Conservation (phyloP, 2,329 filamentous ascomycete species). For the Exophiala sp. region DNA sequence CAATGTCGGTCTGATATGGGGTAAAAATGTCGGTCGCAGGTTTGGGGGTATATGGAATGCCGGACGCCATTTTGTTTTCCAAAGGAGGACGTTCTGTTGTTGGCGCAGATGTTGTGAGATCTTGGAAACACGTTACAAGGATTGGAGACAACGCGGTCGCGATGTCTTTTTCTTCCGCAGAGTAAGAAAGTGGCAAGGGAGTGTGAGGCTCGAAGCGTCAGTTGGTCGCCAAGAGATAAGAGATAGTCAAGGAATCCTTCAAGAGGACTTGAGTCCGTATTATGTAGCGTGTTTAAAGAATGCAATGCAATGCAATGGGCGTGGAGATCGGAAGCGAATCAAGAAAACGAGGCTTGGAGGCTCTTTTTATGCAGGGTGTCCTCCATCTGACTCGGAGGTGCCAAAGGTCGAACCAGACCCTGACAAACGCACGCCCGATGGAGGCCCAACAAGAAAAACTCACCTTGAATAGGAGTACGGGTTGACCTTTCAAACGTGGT, state of each 20-base stretch:
- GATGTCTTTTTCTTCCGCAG: background rate
- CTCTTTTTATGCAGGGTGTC: slow-evolving; percentile 15
- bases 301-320: slow-evolving; percentile 4
- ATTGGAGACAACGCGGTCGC: background rate
- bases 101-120: background rate
- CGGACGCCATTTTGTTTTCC: slow-evolving; percentile 24
- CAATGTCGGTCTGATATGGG: slow-evolving; percentile 61
- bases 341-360: slow-evolving; percentile 7
- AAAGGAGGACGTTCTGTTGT: too few relatives aligned
- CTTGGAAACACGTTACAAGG: background rate
- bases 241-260: background rate
- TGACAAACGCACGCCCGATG: background rate
- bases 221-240: slow-evolving; percentile 13
- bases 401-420: background rate
- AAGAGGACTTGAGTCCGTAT: background rate
- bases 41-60: slow-evolving; percentile 35
- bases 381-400: slow-evolving; percentile 5
- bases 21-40: slow-evolving; percentile 52
- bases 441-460: slow-evolving; percentile 1
- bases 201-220: background rate
- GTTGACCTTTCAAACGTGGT: background rate
- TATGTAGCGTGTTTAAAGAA: background rate
- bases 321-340: slow-evolving; percentile 11
- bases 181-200: background rate
- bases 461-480: background rate